Percentiles rank a stretch among this genome's conserved stretches.
phyloP scores from a whole-genome alignment of 2,329 filamentous ascomycete genomes.

The Coccinonectria pachysandricola region DNA sequence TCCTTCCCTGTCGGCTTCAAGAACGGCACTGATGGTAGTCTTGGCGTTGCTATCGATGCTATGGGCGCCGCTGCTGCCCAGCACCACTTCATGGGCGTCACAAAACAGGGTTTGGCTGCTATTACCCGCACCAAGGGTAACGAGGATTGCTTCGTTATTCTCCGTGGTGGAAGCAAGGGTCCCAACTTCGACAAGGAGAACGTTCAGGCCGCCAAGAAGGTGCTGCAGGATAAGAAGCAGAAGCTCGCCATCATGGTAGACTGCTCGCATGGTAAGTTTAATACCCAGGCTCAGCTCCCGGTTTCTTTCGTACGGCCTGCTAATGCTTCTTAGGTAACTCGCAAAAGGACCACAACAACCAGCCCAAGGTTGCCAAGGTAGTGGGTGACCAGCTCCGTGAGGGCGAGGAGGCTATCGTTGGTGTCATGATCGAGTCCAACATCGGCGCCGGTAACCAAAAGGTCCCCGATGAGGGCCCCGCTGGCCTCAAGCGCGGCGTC shows the following conservation, averaged over 20 bases:
- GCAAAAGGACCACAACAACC: conserved; percentile 93
- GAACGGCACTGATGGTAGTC: conserved; percentile 91
- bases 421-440: conserved; percentile 98
- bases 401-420: conserved; percentile 81
- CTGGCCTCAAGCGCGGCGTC: conserved; percentile 74
- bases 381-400: conserved; percentile 78
- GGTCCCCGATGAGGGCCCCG: conserved; percentile 71
- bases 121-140: conserved; percentile 92
- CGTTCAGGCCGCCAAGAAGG: conserved; percentile 69
- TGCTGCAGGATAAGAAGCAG: conserved; percentile 70
- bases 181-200: conserved; percentile 88
- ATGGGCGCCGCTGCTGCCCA: conserved; percentile 77
- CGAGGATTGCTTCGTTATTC: conserved; percentile 93
- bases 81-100: conserved; percentile 98
- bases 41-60: conserved; percentile 88
- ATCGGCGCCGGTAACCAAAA: conserved; percentile 88
- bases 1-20: conserved; percentile 99
- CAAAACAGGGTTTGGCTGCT: conserved; percentile 90
- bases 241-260: conserved; percentile 93
- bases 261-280: conserved; percentile 81
- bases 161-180: conserved; percentile 82
- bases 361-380: conserved; percentile 79
- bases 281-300: conserved; percentile 51
- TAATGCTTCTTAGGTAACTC: conserved; percentile 63
- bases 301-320: background rate